Base-by-base conservation (phyloP, 2,329 filamentous ascomycete species). In the Alternaria sp. region DNA sequence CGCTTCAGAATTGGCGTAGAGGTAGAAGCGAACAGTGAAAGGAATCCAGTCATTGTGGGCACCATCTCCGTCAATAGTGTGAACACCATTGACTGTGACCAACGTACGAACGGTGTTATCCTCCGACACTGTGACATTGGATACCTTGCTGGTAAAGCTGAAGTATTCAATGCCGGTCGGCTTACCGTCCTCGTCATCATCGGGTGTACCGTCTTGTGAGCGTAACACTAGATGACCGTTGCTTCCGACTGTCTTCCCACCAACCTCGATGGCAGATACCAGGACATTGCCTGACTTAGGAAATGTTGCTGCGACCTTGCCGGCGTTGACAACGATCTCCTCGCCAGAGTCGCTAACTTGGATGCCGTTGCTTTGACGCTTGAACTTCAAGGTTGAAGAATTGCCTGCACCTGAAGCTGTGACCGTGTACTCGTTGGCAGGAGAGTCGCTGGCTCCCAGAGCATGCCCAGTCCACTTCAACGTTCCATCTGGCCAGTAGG, bases 391-490 rank as follows among this genome's bases (percentile, higher is more conserved):
- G 9, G 46, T 41, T 5, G 66, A 68, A 8, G 53, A 20, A 38
- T 70, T 72, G 18, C 66, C 64, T 26, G 68, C 46, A 12, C 66
- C 67, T 4, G 71, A 74, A 43, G 77, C 76, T 5, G 69, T 77
- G 41, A 85, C 73, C 0, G 75, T 81, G 66, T 86, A 86, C 18
- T 79, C 77, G 3, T 81, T 78, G 4, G 78, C 69, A 2, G 80
- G 70, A 0, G 64, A 67, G 2, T 81, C 80, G 0, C 79, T 80
- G 5, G 77, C 81, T 12, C 81, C 73, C 43, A 88, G 76, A 0
- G 86, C 85, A 66, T 88, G 87, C 0, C 81, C 86, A 3, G 84
- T 87, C 87, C 87, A 89, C 68, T 88, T 88, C 54, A 88, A 79
- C 0, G 86, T 87, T 26, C 84, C 85, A 73, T 89, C 87, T 1